Evolutionary conservation across 2,329 filamentous ascomycete species (phyloP).

Genomic region (Neodidymelliopsis sp.): DNA sequence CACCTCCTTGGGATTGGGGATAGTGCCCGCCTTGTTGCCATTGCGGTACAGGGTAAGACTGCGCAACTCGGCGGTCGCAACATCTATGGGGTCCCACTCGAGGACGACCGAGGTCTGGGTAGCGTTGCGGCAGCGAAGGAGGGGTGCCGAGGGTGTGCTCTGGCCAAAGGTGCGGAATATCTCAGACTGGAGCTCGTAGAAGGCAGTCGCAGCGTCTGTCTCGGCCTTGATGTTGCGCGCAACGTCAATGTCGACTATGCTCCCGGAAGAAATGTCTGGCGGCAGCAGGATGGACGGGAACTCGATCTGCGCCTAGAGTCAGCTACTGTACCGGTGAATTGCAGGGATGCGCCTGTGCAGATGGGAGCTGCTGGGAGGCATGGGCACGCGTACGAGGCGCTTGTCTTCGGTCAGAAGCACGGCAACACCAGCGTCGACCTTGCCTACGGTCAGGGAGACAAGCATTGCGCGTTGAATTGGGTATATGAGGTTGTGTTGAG

Average conservation of each 20-base stretch:
- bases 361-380: conserved; percentile 18
- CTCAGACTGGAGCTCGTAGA: conserved; percentile 84
- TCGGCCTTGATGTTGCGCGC: conserved; percentile 85
- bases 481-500: conserved; percentile 8
- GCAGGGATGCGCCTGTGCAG: conserved; percentile 30
- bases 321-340: conserved; percentile 26
- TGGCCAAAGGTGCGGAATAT: conserved; percentile 89
- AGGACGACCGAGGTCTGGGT: conserved; percentile 98
- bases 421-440: conserved; percentile 98
- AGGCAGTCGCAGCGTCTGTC: conserved; percentile 73
- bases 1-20: conserved; percentile 85
- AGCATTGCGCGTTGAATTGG: conserved; percentile 69
- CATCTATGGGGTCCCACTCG: conserved; percentile 94
- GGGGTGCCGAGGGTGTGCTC: conserved; percentile 75
- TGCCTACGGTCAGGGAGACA: conserved; percentile 97
- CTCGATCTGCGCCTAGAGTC: conserved; percentile 75
- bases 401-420: conserved; percentile 97
- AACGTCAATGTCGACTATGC: conserved; percentile 97
- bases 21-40: conserved; percentile 94
- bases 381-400: conserved; percentile 73
- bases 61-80: conserved; percentile 90
- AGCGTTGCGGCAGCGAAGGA: conserved; percentile 91
- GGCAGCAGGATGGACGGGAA: conserved; percentile 97
- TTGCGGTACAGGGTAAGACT: conserved; percentile 93
- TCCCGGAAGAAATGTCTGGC: conserved; percentile 92